Base-by-base conservation (phyloP, 2,329 filamentous ascomycete species). In the Aspergillus arachidicola region DNA sequence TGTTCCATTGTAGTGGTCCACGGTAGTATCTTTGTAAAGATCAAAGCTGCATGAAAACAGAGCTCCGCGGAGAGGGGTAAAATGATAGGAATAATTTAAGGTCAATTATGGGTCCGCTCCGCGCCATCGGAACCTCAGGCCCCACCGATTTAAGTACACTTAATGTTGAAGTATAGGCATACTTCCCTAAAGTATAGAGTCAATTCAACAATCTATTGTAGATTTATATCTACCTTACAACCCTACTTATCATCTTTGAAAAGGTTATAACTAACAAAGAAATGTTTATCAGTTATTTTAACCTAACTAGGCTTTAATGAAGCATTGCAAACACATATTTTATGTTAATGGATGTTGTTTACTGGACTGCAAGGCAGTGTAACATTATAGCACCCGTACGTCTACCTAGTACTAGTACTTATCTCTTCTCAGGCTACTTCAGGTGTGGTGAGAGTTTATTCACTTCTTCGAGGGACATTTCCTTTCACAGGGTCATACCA, bases 1-100 rank as follows among this genome's bases (percentile, higher is more conserved):
- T 84, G 76, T 41, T 83, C 81, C 67, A 80, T 80, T 77, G 79
- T 80, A 16, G 50, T 59, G 41, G 38, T 30, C 55, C 32, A 30
- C 21, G 23, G 12, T 21, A 23, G 12, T 16, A 38, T 60, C 2
- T 28, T 26, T 23, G 23, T 55, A 19, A 26, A n/a, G 54, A 19
- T 59, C 38, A 21, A 21, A 30, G 48, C 48, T 32, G 23, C 46
- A 12, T 43, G 34, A 53, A 53, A 36, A 46, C 28, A 58, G 67
- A 72, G 66, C 68, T 73, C 68, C 68, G 69, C 65, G 64, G 48
- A 66, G 61, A 48, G 56, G 51, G 51, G 51, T 55, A 55, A 38
- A 55, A 55, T 55, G 38, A 55, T 34, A 55, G 26, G 26, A 55
- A 23, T 51, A 32, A 32, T 32, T 51, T 23, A 51, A 51, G 46